Evolutionary conservation across 148 eudicot species (phyloP).

Genomic region (Bassia scoparia): DNA sequence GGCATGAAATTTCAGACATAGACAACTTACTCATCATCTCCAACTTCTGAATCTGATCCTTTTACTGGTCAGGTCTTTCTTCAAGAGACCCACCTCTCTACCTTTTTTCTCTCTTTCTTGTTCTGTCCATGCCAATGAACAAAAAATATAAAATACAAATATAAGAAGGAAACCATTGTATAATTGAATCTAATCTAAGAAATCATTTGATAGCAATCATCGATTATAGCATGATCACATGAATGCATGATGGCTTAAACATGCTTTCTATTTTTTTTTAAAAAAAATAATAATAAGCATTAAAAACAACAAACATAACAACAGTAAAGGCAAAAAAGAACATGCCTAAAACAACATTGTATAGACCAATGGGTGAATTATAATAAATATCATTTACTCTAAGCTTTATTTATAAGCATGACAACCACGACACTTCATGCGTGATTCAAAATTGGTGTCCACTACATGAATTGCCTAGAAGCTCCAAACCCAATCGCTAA

Average conservation of each 20-base stretch:
- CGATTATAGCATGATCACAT: background rate
- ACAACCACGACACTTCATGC: too few species aligned
- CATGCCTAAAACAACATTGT: too few species aligned
- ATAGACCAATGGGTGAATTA: too few species aligned
- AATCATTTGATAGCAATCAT: background rate
- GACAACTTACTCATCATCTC: conserved; percentile 82
- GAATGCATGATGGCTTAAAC: background rate
- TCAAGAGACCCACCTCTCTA: conserved; percentile 92
- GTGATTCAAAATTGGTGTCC: too few species aligned
- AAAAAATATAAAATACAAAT: conserved; percentile 3
- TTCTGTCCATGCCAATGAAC: conserved; percentile 50
- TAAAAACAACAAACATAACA: background rate
- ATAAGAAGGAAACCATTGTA: background rate
- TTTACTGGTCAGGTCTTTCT: conserved; percentile 93
- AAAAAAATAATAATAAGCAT: background rate
- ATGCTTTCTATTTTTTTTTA: background rate
- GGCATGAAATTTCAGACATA: conserved; percentile 2
- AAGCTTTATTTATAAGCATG: too few species aligned
- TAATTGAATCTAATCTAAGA: background rate
- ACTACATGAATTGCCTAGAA: too few species aligned
- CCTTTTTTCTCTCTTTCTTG: conserved; percentile 96
- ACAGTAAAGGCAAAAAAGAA: background rate
- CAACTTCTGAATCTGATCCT: conserved; percentile 84
- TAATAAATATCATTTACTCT: too few species aligned
- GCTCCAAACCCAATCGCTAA: too few species aligned